Evolutionary conservation across 495 filamentous ascomycete genomes (phyloP).

Genomic region (Amniculicola lignicola): DNA sequence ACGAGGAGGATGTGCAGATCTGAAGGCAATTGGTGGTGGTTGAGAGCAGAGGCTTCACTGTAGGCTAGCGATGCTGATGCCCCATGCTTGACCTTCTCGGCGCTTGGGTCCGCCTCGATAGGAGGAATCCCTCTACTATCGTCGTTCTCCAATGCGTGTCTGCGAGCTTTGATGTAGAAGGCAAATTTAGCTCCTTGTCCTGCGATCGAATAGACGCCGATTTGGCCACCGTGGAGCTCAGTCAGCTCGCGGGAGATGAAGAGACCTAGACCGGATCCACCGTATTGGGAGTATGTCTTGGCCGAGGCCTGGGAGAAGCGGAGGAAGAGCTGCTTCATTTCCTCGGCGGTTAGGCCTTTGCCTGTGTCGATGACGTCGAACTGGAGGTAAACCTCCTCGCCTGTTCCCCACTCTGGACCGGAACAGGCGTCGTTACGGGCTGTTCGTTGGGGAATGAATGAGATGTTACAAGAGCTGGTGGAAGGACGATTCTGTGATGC

Average conservation of each 20-base stretch:
- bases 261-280: constrained; percentile 36
- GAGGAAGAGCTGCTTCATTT: constrained; percentile 34
- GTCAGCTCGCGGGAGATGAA: constrained; percentile 39
- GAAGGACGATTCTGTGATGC: constrained; percentile 8
- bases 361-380: constrained; percentile 39
- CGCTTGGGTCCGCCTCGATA: too few relatives aligned
- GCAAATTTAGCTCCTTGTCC: constrained; percentile 36
- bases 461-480: neutral
- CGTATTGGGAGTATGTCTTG: constrained; percentile 29
- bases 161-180: constrained; percentile 40
- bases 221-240: constrained; percentile 41
- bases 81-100: too few relatives aligned
- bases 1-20: constrained; percentile 31
- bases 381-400: constrained; percentile 32
- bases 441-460: neutral
- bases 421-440: constrained; percentile 26
- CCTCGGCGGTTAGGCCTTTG: constrained; percentile 34
- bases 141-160: too few relatives aligned
- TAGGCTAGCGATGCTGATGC: too few relatives aligned
- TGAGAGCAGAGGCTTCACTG: too few relatives aligned
- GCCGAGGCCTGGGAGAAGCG: constrained; percentile 40
- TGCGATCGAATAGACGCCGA: constrained; percentile 35
- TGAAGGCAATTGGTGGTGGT: too few relatives aligned
- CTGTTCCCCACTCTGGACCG: constrained; percentile 33
- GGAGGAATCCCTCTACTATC: too few relatives aligned